Percentiles rank a stretch among this genome's conserved stretches.
Evolutionary conservation across 805 yeast species (phyloP).

Genomic region (Starmerella floris): DNA sequence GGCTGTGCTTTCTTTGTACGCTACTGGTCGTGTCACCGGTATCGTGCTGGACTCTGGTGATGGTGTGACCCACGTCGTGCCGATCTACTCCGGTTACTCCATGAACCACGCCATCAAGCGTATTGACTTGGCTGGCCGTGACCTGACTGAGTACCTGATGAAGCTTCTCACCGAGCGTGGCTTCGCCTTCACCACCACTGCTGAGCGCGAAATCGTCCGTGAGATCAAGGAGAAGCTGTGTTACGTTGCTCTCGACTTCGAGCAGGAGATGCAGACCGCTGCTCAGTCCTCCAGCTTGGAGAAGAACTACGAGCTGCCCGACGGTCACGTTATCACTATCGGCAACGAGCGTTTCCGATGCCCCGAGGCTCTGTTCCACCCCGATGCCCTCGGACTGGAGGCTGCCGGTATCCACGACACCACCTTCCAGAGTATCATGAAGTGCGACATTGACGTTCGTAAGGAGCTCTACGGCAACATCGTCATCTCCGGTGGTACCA

Average conservation of each 20-base stretch:
- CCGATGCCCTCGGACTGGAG: conserved; percentile 79
- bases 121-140: conserved; percentile 99
- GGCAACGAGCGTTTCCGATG: conserved; percentile 99
- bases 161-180: conserved; percentile 98
- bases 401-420: conserved; percentile 99
- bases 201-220: conserved; percentile 92
- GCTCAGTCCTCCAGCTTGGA: conserved; percentile 96
- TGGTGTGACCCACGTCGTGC: conserved; percentile 99
- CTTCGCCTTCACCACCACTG: conserved; percentile 95
- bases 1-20: conserved; percentile 94
- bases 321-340: conserved; percentile 97
- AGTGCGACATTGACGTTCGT: conserved; percentile 98
- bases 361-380: conserved; percentile 99
- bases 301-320: conserved; percentile 98
- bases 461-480: conserved; percentile 98
- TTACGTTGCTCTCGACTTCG: conserved; percentile 97
- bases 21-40: conserved; percentile 99
- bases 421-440: conserved; percentile 84
- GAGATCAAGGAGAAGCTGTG: conserved; percentile 97
- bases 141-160: conserved; percentile 97
- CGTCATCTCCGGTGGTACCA: conserved; percentile 99
- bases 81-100: conserved; percentile 99
- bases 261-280: conserved; percentile 98
- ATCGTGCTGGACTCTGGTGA: conserved; percentile 99
- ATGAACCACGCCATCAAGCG: conserved; percentile 97